A percentile compares a stretch with the other conserved stretches of the same genome.
phyloP scores from a whole-genome alignment of 495 filamentous ascomycete species.

The Penicillium daleae region DNA sequence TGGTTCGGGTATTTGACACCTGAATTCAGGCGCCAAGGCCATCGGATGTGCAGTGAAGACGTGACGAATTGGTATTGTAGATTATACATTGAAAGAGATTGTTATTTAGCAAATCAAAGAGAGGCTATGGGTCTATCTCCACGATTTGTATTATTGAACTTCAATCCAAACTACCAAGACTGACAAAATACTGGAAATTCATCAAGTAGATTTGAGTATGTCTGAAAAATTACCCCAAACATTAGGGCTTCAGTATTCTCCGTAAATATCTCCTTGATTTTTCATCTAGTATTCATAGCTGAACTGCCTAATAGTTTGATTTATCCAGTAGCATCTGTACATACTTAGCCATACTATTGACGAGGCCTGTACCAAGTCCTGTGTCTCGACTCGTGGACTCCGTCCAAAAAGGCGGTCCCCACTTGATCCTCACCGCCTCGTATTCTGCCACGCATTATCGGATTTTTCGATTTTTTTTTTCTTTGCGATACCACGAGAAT shows the following conservation, averaged over 20 bases:
- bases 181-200: not conserved
- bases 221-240: not conserved
- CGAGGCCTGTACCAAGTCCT: not conserved
- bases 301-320: no score
- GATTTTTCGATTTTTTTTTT: constrained; percentile 48
- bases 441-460: constrained; percentile 31
- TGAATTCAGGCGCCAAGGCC: constrained; percentile 17
- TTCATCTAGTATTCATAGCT: no score
- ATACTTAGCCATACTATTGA: not conserved
- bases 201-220: not conserved
- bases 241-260: not conserved
- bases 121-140: not conserved
- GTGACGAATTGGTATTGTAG: not conserved
- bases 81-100: not conserved
- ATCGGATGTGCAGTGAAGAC: not conserved
- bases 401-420: constrained; percentile 14
- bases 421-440: constrained; percentile 17
- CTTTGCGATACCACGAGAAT: constrained; percentile 33
- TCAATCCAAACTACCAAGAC: not conserved
- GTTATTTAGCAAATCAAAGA: not conserved
- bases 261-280: no score
- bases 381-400: not conserved
- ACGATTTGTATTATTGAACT: no score
- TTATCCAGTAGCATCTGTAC: no score
- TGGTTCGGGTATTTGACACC: constrained; percentile 22